These are phyloP conservation scores for Pythium scleroteichum DNA, from an alignment of 352 stramenopile species.

Conservation along the genomic window DNA sequence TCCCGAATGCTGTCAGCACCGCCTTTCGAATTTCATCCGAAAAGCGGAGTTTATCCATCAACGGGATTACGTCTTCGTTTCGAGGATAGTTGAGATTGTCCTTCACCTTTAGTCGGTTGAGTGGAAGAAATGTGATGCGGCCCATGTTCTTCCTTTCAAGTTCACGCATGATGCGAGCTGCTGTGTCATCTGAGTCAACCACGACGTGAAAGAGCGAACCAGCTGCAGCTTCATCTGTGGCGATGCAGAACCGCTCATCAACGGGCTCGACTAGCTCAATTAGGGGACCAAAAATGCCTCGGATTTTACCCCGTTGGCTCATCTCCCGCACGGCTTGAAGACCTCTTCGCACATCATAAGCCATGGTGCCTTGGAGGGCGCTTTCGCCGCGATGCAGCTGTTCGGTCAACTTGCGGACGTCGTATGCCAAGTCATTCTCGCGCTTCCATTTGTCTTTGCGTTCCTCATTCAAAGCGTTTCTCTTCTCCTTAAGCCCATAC, in stretches of 20 bases:
- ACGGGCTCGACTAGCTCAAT: conserved; percentile 94
- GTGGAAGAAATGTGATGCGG: conserved; percentile 97
- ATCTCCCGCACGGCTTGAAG: conserved; percentile 88
- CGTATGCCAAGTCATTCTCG: conserved; percentile 77
- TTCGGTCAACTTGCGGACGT: conserved; percentile 73
- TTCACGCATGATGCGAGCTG: conserved; percentile 92
- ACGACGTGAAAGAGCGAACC: conserved; percentile 98
- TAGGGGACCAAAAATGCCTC: conserved; percentile 93
- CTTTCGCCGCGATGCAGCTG: conserved; percentile 74
- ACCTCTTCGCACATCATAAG: conserved; percentile 82
- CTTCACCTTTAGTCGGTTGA: conserved; percentile 90
- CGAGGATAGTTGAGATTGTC: conserved; percentile 71
- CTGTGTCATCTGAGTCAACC: conserved; percentile 97
- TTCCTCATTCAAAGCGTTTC: conserved; percentile 75
- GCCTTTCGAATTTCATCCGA: conserved; percentile 85
- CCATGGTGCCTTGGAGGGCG: conserved; percentile 82
- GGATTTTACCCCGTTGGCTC: conserved; percentile 68
- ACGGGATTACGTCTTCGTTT: conserved; percentile 81
- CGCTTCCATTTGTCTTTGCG: conserved; percentile 81
- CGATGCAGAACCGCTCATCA: conserved; percentile 92
- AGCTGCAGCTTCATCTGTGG: conserved; percentile 95
- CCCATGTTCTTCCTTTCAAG: conserved; percentile 94
- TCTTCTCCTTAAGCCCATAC: conserved; percentile 76
- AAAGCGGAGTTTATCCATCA: conserved; percentile 88
- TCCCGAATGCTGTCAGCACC: conserved; percentile 96